These are phyloP conservation scores for Microdochium bolleyi DNA, from an alignment of 2,329 filamentous ascomycete genomes.

Conservation along the genomic window DNA sequence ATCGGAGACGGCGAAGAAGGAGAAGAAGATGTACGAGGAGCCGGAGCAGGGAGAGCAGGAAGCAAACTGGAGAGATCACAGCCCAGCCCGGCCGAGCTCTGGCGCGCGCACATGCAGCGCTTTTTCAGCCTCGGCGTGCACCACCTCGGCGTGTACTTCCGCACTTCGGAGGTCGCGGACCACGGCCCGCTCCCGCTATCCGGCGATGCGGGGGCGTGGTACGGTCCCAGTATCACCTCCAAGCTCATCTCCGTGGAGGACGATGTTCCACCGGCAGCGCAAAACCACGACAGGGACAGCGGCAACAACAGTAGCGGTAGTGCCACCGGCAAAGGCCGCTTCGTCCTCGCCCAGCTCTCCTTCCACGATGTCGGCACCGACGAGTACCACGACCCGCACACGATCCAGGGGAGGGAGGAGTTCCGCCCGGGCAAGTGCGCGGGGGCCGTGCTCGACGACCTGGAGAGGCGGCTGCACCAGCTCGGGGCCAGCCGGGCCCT, in stretches of 20 bases:
- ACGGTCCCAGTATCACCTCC: neutral
- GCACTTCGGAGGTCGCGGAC: neutral
- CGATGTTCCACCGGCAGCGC: neutral
- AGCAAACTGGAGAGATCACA: neutral
- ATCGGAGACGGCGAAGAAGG: neutral
- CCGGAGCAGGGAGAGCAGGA: neutral
- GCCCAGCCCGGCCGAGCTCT: neutral
- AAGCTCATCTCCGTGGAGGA: neutral
- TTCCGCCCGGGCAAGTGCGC: neutral
- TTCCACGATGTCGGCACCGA: neutral
- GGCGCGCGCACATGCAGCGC: neutral
- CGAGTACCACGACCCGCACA: neutral
- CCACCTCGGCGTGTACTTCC: neutral
- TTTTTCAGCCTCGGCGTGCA: neutral
- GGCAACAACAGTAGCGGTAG: neutral
- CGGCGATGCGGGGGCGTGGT: neutral
- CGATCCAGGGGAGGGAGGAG: neutral
- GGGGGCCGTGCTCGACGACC: neutral
- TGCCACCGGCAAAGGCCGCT: neutral
- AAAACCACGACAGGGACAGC: neutral
- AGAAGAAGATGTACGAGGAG: no score
- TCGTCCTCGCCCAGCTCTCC: neutral
- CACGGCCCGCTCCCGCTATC: neutral
- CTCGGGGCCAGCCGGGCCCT: neutral
- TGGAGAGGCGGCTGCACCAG: neutral